Conservation (phyloP, 257 asterid genomes). For the Ophiorrhiza pumila region DNA sequence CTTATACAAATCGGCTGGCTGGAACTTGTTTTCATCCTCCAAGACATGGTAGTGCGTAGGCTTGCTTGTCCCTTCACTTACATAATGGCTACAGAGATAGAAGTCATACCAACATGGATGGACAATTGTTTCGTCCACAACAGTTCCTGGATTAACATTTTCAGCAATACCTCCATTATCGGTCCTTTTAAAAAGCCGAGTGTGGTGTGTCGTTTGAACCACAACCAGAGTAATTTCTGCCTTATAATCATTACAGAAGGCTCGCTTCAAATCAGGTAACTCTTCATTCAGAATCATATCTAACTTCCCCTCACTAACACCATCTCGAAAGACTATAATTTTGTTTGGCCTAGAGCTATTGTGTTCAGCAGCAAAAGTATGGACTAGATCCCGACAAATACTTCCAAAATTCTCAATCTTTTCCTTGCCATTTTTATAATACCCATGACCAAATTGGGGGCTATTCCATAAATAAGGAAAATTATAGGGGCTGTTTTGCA, state of each 20-base stretch:
- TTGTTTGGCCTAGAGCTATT: conserved; percentile 39
- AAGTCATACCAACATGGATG: conserved; percentile 64
- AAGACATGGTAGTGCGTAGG: conserved; percentile 65
- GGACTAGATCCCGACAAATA: conserved; percentile 43
- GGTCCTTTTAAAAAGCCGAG: conserved; percentile 50
- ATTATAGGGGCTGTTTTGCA: too few relatives aligned
- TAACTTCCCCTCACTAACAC: conserved; percentile 72
- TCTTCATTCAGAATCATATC: conserved; percentile 63
- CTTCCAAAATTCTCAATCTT: conserved; percentile 49
- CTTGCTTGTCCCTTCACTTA: conserved; percentile 75
- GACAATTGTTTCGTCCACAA: conserved; percentile 58
- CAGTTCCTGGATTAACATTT: conserved; percentile 74
- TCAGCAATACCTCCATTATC: conserved; percentile 25
- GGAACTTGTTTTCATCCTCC: conserved; percentile 52
- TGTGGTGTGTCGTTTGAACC: conserved; percentile 73
- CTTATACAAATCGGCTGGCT: conserved; percentile 49
- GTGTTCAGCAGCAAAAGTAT: conserved; percentile 29
- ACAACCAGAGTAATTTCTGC: conserved; percentile 62
- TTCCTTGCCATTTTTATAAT: conserved; percentile 49
- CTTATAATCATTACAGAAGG: conserved; percentile 30
- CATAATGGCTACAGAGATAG: conserved; percentile 73
- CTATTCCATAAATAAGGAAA: too few relatives aligned
- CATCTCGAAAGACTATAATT: conserved; percentile 69
- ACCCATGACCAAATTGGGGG: too few relatives aligned
- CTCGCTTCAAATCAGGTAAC: conserved; percentile 31